phyloP scores from a whole-genome alignment of 2,329 filamentous ascomycete species.

The Trichoderma pleuroti region DNA sequence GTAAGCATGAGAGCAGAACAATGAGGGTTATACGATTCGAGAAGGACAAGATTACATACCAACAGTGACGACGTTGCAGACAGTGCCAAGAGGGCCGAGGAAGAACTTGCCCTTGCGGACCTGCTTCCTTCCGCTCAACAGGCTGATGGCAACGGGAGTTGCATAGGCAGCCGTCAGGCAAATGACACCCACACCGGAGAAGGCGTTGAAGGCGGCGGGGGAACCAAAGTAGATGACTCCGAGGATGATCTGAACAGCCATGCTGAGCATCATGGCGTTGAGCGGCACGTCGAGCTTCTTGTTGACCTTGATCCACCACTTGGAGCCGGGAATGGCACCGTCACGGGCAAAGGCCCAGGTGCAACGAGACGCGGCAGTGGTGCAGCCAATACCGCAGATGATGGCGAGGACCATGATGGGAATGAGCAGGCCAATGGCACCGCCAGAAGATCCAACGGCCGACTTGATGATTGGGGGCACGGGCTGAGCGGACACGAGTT shows the following conservation, averaged over 20 bases:
- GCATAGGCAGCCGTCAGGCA: conserved; percentile 66
- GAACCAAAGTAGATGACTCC: conserved; percentile 69
- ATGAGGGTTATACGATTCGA: neutral
- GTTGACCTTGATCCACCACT: conserved; percentile 60
- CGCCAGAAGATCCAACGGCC: conserved; percentile 58
- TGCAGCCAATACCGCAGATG: conserved; percentile 66
- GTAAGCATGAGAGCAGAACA: neutral
- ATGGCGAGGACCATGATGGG: conserved; percentile 64
- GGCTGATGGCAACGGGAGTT: conserved; percentile 61
- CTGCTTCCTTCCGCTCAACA: conserved; percentile 58
- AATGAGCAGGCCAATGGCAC: conserved; percentile 59
- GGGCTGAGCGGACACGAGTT: conserved; percentile 56
- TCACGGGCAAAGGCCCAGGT: conserved; percentile 69
- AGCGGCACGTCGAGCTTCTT: conserved; percentile 60
- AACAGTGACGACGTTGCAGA: conserved; percentile 62
- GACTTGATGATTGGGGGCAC: conserved; percentile 61
- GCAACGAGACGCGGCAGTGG: conserved; percentile 63
- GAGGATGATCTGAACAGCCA: conserved; percentile 60
- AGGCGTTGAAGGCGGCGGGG: conserved; percentile 66
- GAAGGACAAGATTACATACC: conserved; percentile 42
- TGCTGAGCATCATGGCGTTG: conserved; percentile 70
- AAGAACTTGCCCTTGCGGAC: conserved; percentile 56
- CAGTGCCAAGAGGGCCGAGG: conserved; percentile 57
- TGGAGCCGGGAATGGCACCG: conserved; percentile 63
- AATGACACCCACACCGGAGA: conserved; percentile 68